Conservation (phyloP, 495 filamentous ascomycete genomes). For the Haplographium delicatum region DNA sequence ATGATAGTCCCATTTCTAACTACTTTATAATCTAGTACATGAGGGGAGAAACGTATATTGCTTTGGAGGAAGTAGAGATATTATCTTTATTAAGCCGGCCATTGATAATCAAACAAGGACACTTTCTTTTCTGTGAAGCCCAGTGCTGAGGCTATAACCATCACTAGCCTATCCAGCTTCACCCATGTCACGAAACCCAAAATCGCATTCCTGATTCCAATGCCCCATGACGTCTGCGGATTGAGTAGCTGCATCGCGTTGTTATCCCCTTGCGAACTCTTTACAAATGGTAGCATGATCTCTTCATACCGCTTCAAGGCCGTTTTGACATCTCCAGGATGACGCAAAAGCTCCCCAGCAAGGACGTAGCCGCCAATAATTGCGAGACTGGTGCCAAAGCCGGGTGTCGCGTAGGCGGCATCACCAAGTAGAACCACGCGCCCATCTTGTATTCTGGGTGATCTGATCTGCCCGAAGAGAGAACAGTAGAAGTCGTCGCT, state of each 20-base stretch:
- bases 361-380: conserved; percentile 25
- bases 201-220: conserved; percentile 9
- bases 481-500: conserved; percentile 43
- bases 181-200: conserved; percentile 1
- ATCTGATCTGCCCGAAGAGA: conserved; percentile 42
- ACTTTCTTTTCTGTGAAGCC: not conserved
- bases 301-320: conserved; percentile 21
- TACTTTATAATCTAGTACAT: no score
- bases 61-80: no score
- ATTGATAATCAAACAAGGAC: not conserved
- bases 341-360: conserved; percentile 21
- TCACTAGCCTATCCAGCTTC: conserved; percentile 2
- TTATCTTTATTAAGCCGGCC: conserved; percentile 16
- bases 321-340: conserved; percentile 12
- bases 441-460: conserved; percentile 26
- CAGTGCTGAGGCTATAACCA: not conserved
- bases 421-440: conserved; percentile 38
- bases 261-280: conserved; percentile 11
- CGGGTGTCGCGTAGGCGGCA: conserved; percentile 27
- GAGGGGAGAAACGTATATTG: no score
- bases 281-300: conserved; percentile 19
- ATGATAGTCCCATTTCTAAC: no score
- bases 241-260: conserved; percentile 14
- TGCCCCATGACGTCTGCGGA: conserved; percentile 22
- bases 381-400: conserved; percentile 23